A percentile compares a stretch with the other conserved stretches of the same genome.
phyloP scores from a whole-genome alignment of 805 yeast genomes.

The Candida andamanensis region DNA sequence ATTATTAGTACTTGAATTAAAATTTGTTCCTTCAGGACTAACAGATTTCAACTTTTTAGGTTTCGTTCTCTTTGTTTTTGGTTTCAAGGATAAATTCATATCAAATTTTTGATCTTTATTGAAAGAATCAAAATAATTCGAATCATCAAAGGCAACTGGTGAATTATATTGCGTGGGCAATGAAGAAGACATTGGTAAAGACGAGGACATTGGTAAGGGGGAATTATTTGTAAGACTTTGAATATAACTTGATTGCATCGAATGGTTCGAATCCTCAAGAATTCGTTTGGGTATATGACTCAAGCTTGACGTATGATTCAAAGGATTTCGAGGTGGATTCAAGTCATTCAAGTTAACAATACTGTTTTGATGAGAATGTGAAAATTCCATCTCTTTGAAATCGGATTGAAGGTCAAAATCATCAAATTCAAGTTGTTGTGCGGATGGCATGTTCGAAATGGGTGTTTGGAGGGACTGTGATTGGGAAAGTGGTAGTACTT shows the following conservation, averaged over 20 bases:
- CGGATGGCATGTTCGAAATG: not conserved
- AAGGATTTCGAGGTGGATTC: constrained; percentile 1
- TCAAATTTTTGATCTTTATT: constrained; percentile 7
- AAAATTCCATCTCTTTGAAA: constrained; percentile 2
- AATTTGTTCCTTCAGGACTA: constrained; percentile 1
- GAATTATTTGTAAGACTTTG: not conserved
- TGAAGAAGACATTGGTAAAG: constrained; percentile 7
- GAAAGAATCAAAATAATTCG: constrained; percentile 10
- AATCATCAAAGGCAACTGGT: constrained; percentile 10
- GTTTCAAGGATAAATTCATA: constrained; percentile 2
- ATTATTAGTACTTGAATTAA: not conserved
- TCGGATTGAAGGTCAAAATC: constrained; percentile 5
- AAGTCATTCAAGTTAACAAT: constrained; percentile 10
- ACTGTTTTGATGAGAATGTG: constrained; percentile 11
- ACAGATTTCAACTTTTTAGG: constrained; percentile 6
- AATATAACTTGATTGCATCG: not conserved
- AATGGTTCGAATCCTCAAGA: not conserved
- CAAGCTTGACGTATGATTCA: constrained; percentile 2
- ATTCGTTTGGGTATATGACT: constrained; percentile 1
- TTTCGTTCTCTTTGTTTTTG: constrained; percentile 9
- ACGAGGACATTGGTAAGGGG: constrained; percentile 2
- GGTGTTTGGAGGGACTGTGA: not conserved
- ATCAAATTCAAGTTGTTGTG: constrained; percentile 4
- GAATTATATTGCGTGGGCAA: constrained; percentile 8
- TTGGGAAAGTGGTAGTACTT: no score